Conservation (phyloP, 345 rosid genomes). For the Aquilaria yunnanensis region DNA sequence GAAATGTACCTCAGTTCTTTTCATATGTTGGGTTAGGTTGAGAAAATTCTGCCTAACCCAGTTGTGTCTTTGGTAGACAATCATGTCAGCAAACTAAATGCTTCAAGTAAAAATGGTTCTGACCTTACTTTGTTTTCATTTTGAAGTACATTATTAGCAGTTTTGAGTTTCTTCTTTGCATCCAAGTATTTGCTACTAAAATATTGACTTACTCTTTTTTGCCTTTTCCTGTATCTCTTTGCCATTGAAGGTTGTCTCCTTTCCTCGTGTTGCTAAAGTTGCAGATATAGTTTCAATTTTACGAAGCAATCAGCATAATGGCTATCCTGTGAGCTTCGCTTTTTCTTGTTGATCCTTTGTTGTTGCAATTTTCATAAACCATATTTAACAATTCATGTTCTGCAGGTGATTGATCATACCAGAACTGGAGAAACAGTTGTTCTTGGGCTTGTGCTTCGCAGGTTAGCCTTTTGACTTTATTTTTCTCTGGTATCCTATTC, state of each 20-base stretch:
- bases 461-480: conserved; percentile 35
- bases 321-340: conserved; percentile 69
- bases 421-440: conserved; percentile 92
- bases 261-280: conserved; percentile 84
- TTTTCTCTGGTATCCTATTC: neutral
- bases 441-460: conserved; percentile 88
- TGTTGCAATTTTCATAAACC: conserved; percentile 7
- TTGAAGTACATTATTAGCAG: no score
- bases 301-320: conserved; percentile 82
- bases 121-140: no score
- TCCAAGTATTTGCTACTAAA: no score
- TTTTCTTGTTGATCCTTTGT: conserved; percentile 5
- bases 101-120: no score
- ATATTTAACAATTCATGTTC: conserved; percentile 2
- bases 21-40: no score
- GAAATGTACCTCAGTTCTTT: neutral
- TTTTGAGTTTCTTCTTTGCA: no score
- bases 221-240: neutral
- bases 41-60: no score
- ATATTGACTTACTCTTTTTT: no score
- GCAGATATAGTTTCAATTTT: conserved; percentile 80
- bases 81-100: no score
- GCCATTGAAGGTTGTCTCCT: conserved; percentile 63
- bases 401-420: conserved; percentile 82
- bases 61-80: no score